phyloP scores from a whole-genome alignment of 1,284 basidiomycete genomes.

The Exsudoporus floridanus region DNA sequence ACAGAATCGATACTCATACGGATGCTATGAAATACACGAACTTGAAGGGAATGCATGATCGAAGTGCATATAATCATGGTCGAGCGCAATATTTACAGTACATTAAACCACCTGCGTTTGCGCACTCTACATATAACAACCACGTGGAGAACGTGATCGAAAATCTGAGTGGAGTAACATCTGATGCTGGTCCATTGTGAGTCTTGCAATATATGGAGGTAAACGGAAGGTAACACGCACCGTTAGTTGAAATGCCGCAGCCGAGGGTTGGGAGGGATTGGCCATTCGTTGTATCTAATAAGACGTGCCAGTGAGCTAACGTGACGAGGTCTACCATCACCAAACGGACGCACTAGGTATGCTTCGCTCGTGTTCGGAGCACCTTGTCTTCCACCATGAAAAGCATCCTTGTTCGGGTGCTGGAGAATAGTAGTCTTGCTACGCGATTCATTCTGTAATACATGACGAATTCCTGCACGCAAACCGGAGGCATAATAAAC shows the following conservation, averaged over 20 bases:
- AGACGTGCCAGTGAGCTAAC: neutral
- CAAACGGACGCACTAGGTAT: neutral
- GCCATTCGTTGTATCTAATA: neutral
- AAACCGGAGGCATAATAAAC: too few species aligned
- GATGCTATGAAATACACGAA: too few species aligned
- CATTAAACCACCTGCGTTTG: neutral
- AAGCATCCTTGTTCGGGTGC: too few species aligned
- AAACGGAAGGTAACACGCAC: neutral
- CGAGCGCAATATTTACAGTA: too few species aligned
- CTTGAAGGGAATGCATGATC: too few species aligned
- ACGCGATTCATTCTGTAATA: too few species aligned
- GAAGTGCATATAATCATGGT: too few species aligned
- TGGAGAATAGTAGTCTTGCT: too few species aligned
- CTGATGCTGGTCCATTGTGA: neutral
- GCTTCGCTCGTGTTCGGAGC: neutral
- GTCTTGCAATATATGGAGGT: neutral
- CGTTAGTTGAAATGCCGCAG: fast-evolving
- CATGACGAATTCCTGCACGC: too few species aligned
- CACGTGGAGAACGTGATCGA: neutral
- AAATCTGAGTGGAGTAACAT: neutral
- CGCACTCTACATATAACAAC: neutral
- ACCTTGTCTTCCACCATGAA: too few species aligned
- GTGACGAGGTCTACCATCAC: too few species aligned
- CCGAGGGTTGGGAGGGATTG: neutral
- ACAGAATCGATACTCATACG: too few species aligned